Percentiles rank a stretch among this genome's conserved stretches.
Conservation (phyloP, 768 basidiomycete genomes). For the Mycena epipterygia region DNA sequence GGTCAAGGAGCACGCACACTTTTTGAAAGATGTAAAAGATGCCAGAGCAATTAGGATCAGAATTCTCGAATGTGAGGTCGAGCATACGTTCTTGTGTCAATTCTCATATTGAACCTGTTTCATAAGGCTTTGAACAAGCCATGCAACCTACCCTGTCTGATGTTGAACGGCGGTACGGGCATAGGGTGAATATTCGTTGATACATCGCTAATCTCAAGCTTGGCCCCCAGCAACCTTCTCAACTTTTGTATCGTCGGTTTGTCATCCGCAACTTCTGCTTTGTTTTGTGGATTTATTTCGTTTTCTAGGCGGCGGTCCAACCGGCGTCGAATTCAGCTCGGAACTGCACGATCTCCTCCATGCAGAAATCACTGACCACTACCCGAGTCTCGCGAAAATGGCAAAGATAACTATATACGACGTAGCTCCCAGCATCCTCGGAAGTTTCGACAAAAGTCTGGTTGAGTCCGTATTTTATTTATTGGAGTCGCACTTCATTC, state of each 20-base stretch:
- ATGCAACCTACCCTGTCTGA: slow-evolving; percentile 85
- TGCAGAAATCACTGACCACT: slow-evolving; percentile 72
- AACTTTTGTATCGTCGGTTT: slow-evolving; percentile 90
- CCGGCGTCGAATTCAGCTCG: slow-evolving; percentile 87
- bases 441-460: slow-evolving; percentile 78
- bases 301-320: slow-evolving; percentile 75
- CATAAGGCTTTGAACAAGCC: slow-evolving; percentile 85
- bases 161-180: slow-evolving; percentile 63
- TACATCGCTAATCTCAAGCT: background rate
- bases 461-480: slow-evolving; percentile 58
- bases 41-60: slow-evolving; percentile 78
- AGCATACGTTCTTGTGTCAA: slow-evolving; percentile 28
- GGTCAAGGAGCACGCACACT: slow-evolving; percentile 85
- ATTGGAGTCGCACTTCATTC: background rate
- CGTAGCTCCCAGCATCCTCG: slow-evolving; percentile 83
- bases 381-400: slow-evolving; percentile 72
- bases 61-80: slow-evolving; percentile 74
- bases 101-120: background rate
- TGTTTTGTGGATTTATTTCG: slow-evolving; percentile 6
- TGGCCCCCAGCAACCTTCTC: slow-evolving; percentile 75
- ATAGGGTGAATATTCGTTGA: background rate
- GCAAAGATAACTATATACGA: slow-evolving; percentile 86
- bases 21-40: slow-evolving; percentile 85
- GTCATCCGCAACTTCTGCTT: slow-evolving; percentile 33
- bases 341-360: slow-evolving; percentile 85